A percentile compares a stretch with the other conserved stretches of the same genome.
Conservation (phyloP, 106 monocot genomes). For the Allium cepa region DNA sequence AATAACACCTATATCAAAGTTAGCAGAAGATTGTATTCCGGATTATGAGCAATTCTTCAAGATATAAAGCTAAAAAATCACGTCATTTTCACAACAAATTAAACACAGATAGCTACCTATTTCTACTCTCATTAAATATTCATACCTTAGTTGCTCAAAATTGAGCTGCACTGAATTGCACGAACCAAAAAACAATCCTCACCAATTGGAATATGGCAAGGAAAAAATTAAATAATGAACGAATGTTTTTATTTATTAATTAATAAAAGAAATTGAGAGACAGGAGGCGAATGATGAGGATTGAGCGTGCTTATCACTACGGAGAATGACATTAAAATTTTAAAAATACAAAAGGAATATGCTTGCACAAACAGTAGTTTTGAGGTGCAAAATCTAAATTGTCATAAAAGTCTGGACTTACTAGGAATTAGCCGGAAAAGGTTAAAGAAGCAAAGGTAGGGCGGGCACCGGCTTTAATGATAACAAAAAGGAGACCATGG, state of each 20-base stretch:
- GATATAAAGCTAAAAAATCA: not conserved
- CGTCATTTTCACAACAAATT: not conserved
- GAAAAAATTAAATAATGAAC: not conserved
- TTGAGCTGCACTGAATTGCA: not conserved
- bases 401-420: no score
- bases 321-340: not conserved
- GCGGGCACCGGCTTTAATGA: no score
- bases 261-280: not conserved
- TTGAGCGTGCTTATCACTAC: slow-evolving; percentile 7
- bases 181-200: not conserved
- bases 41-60: not conserved
- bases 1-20: not conserved
- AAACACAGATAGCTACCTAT: not conserved
- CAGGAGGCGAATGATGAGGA: slow-evolving; percentile 4
- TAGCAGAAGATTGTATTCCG: not conserved
- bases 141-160: not conserved
- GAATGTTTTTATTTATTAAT: slow-evolving; percentile 4
- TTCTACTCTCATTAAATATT: slow-evolving; percentile 1
- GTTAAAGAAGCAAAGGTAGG: no score
- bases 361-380: no score
- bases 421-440: no score
- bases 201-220: not conserved
- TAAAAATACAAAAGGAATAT: no score
- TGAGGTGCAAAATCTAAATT: no score
- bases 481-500: no score